These are phyloP conservation scores for Hyaloscypha variabilis DNA, from an alignment of 495 filamentous ascomycete genomes.

Conservation along the genomic window DNA sequence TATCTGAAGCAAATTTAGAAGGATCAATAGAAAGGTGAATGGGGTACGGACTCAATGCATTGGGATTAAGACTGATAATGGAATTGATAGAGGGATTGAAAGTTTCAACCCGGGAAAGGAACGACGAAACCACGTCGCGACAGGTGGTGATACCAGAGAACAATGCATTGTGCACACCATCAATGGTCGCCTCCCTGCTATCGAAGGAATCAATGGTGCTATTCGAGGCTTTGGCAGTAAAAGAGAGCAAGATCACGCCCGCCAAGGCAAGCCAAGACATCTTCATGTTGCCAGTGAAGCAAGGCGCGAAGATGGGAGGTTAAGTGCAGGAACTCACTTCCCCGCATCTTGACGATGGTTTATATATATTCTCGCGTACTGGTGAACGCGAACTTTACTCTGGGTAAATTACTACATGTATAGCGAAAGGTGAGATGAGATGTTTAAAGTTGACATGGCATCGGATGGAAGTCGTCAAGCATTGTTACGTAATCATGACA, in stretches of 20 bases:
- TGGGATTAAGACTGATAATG: slow-evolving; percentile 54
- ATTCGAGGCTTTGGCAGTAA: neutral
- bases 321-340: too few relatives aligned
- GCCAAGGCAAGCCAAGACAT: neutral
- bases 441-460: too few relatives aligned
- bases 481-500: too few relatives aligned
- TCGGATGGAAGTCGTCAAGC: too few relatives aligned
- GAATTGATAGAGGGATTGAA: slow-evolving; percentile 61
- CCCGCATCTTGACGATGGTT: too few relatives aligned
- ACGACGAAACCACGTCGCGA: slow-evolving; percentile 52
- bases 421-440: too few relatives aligned
- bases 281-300: neutral
- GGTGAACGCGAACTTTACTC: too few relatives aligned
- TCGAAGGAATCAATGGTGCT: slow-evolving; percentile 40
- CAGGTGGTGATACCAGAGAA: slow-evolving; percentile 51
- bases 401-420: too few relatives aligned
- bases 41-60: slow-evolving; percentile 33
- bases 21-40: too few relatives aligned
- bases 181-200: slow-evolving; percentile 57
- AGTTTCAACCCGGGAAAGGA: slow-evolving; percentile 53
- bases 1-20: slow-evolving; percentile 28
- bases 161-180: slow-evolving; percentile 53
- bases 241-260: neutral
- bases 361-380: too few relatives aligned
- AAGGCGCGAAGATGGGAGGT: too few relatives aligned